phyloP scores from a whole-genome alignment of 2,329 filamentous ascomycete species.

The Curvularia sp. region DNA sequence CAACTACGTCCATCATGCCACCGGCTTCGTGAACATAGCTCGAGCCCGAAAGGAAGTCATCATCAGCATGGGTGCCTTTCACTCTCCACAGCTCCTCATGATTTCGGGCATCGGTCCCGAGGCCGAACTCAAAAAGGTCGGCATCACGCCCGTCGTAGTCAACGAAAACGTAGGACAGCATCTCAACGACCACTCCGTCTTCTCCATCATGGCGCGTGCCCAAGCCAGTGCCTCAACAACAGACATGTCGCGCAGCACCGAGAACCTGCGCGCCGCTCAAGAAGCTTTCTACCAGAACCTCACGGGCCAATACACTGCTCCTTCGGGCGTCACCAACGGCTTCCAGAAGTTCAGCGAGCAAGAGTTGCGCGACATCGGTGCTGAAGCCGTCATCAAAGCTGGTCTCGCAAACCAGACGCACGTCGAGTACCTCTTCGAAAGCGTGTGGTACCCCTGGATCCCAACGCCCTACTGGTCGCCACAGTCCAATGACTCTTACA shows the following conservation, averaged over 20 bases:
- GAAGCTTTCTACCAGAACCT: constrained; percentile 36
- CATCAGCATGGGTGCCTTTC: constrained; percentile 44
- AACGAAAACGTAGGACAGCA: constrained; percentile 46
- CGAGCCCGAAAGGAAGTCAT: constrained; percentile 41
- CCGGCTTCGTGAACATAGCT: constrained; percentile 34
- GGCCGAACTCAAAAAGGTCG: constrained; percentile 28
- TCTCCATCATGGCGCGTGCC: constrained; percentile 38
- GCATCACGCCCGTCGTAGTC: constrained; percentile 32
- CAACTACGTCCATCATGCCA: constrained; percentile 35
- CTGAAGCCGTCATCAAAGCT: constrained; percentile 23
- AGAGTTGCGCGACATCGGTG: constrained; percentile 29
- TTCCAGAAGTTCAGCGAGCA: constrained; percentile 34
- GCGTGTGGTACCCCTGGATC: constrained; percentile 34
- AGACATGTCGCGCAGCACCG: constrained; percentile 30
- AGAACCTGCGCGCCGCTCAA: constrained; percentile 36
- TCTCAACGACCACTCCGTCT: constrained; percentile 34
- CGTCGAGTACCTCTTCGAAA: constrained; percentile 38
- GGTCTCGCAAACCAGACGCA: constrained; percentile 39
- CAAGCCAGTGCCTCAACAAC: constrained; percentile 32
- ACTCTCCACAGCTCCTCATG: constrained; percentile 51
- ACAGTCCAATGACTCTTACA: constrained; percentile 43
- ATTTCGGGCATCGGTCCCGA: constrained; percentile 49
- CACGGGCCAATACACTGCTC: constrained; percentile 41
- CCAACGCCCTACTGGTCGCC: constrained; percentile 42
- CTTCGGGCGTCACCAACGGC: constrained; percentile 42